Base-by-base conservation (phyloP, 2,329 filamentous ascomycete genomes). In the Diplodia corticola region DNA sequence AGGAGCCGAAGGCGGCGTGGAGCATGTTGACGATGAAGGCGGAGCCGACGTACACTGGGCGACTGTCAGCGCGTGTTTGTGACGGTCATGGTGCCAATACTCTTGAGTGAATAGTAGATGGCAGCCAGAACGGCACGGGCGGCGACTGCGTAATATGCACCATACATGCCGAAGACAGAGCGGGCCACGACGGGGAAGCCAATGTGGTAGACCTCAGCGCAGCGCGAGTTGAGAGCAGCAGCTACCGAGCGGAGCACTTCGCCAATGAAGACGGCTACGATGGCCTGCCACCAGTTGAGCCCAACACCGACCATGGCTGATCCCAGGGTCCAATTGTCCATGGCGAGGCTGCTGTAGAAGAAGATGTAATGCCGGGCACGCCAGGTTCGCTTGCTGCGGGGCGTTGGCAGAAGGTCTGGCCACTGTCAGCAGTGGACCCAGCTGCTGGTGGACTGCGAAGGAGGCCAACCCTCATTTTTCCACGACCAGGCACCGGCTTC, bases 201-300 rank as follows among this genome's bases (percentile, higher is more conserved):
- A 13, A 61, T 46, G 37, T 61, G 55, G 37, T 61, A 61, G n/a
- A 37, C 37, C 2, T 35, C 35, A 33, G 35, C 55, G 5, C 35
- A 61, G 24, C 55, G 55, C 3, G 55, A 61, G 26, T 61, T 35
- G 37, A 61, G 46, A 4, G 26, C 55, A 20, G 46, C 46, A 13
- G 35, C 55, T 10, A 61, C 37, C 3, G 55, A 35, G 12, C 55
- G 35, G 37, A 61, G 55, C 9, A 48, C 24, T 35, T 61, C 35
- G 9, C 35, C 46, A 5, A 48, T 20, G 55, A 61, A 61, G 55
- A 61, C 48, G 55, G 35, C 46, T 10, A 61, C 15, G 37, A 61
- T 61, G 37, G 55, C 55, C 46, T 20, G 40, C 40, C 30, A 33
- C 30, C 30, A 33, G 7, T 2, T 9, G 7, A 33, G 30, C 30